Evolutionary conservation across 768 basidiomycete species (phyloP).

Genomic region (Boletus speciosus): DNA sequence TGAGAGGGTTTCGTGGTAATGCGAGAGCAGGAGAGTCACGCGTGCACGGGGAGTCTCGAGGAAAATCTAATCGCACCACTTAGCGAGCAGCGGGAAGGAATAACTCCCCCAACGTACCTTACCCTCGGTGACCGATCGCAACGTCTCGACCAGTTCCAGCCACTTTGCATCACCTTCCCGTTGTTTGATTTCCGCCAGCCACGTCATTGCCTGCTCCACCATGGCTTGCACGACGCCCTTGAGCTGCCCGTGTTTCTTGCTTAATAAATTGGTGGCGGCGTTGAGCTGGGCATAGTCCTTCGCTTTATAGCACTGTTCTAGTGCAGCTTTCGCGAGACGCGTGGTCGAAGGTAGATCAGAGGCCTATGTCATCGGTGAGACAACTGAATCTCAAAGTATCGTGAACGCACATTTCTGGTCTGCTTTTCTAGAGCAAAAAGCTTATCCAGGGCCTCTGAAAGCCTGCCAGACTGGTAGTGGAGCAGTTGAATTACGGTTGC

Average conservation of each 20-base stretch:
- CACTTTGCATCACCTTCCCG: conserved; percentile 68
- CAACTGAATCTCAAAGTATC: background rate
- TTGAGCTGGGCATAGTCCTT: conserved; percentile 71
- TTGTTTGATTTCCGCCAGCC: conserved; percentile 73
- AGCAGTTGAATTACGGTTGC: conserved; percentile 7
- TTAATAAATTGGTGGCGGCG: conserved; percentile 60
- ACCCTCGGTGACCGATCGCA: conserved; percentile 91
- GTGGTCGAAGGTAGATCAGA: conserved; percentile 92
- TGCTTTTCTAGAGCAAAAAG: conserved; percentile 90
- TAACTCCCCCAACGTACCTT: conserved; percentile 58
- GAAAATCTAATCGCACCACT: conserved; percentile 64
- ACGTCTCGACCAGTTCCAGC: conserved; percentile 85
- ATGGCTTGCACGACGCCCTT: conserved; percentile 89
- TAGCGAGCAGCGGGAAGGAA: background rate
- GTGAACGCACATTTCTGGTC: conserved; percentile 78
- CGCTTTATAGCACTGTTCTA: conserved; percentile 69
- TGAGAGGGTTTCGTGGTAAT: conserved; percentile 74
- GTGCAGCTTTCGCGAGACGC: conserved; percentile 70
- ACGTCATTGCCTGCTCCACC: conserved; percentile 81
- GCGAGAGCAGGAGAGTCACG: conserved; percentile 82
- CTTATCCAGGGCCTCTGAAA: conserved; percentile 87
- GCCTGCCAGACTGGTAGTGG: conserved; percentile 62
- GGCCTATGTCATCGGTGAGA: conserved; percentile 51
- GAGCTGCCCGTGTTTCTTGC: conserved; percentile 97
- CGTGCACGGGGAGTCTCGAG: conserved; percentile 95